phyloP scores from a whole-genome alignment of 2,329 filamentous ascomycete genomes.

The Fusarium sp. region DNA sequence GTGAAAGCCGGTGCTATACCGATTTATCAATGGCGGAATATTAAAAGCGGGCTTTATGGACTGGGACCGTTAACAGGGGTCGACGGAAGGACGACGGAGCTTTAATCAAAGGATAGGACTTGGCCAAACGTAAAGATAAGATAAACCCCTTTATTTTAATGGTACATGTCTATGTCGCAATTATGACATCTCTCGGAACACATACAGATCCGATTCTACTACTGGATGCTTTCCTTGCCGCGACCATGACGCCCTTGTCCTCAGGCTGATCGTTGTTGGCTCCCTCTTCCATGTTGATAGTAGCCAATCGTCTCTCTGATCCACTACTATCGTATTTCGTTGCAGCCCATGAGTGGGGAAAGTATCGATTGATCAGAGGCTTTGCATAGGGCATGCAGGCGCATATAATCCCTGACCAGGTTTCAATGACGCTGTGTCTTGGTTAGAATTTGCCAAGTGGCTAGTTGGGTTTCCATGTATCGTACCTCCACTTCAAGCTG shows the following conservation, averaged over 20 bases:
- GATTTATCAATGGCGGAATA: constrained; percentile 1
- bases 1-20: not conserved
- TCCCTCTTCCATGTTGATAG: not conserved
- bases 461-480: not conserved
- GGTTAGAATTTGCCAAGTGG: not conserved
- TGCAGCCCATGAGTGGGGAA: not conserved
- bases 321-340: not conserved
- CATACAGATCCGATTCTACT: not conserved
- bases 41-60: not conserved
- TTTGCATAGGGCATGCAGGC: constrained; percentile 26
- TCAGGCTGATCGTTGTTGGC: not conserved
- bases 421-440: constrained; percentile 13
- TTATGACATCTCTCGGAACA: not conserved
- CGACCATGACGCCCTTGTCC: not conserved
- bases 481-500: constrained; percentile 10
- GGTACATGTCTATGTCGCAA: not conserved
- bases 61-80: not conserved
- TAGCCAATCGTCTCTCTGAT: not conserved
- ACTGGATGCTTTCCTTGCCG: not conserved
- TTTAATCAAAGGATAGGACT: not conserved
- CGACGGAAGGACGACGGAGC: not conserved
- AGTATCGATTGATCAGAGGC: not conserved
- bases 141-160: not conserved
- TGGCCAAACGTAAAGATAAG: not conserved
- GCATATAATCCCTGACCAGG: constrained; percentile 18